Evolutionary conservation across 1,139 yeast species (phyloP), one percentile per base, ranked within the genome.

Genomic region (Magnusiomyces clavatus): DNA sequence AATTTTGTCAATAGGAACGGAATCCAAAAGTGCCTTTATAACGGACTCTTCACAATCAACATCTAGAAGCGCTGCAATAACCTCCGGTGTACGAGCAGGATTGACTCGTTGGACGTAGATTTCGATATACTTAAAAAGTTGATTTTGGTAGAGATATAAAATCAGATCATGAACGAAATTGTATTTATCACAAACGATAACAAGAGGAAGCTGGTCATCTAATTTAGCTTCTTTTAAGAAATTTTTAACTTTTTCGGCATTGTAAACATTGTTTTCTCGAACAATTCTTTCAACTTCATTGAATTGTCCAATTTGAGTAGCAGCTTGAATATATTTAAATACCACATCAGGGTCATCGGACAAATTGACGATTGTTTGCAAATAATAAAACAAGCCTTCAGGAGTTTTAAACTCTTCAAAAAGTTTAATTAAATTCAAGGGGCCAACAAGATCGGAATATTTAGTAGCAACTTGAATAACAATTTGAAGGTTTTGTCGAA

Each of bases 41-140:
- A 89, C 85, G 52, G 74, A 72, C 70, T 94, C 98, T 61, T 92
- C 98, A 72, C 97, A 89, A 70, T 92, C 98, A 61, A 92, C 97
- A 69, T 92, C 99, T 61, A 92, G 76, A 65, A 92, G 77, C 46
- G 95, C 98, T 56, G 97, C 98, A 66, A 92, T 78, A 57, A 94
- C 98, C 71, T 90, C 96, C 17, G 98, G 96, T 31, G 98, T 88
- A 67, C 87, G 86, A 3, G 92, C 75, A 48, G 98, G 96, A 70
- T 92, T 94, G 50, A 92, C 97, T 65, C 89, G 94, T 74, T 92
- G 97, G 53, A 94, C 98, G 64, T 92, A 92, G 50, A 92, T 96
- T 72, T 92, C 97, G 70, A 92, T 92, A 62, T 90, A 92, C 70
- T 92, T 88, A 80, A 89, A 86, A 72, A 82, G 90, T 70, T 90